These are phyloP conservation scores for Nitzschia putrida DNA, from an alignment of 108 stramenopile species.

Conservation along the genomic window DNA sequence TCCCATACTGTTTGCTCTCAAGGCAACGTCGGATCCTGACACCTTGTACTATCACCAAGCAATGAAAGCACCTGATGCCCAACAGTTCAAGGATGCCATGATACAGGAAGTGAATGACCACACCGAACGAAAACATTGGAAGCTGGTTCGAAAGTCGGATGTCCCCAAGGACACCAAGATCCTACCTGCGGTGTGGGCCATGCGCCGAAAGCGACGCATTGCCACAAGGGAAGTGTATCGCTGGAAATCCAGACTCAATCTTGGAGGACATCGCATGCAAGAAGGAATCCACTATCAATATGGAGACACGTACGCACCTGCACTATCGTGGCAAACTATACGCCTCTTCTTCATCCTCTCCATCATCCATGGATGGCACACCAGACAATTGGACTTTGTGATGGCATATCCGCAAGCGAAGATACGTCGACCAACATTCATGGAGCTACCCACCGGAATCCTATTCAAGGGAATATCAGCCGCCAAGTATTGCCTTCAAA, in stretches of 20 bases:
- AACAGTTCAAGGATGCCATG: slow-evolving; percentile 12
- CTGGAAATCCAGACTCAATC: slow-evolving; percentile 33
- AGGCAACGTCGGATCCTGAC: slow-evolving; percentile 12
- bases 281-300: slow-evolving; percentile 41
- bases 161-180: slow-evolving; percentile 41
- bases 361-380: slow-evolving; percentile 34
- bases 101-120: neutral
- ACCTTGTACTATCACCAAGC: slow-evolving; percentile 27
- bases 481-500: slow-evolving; percentile 11
- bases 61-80: slow-evolving; percentile 29
- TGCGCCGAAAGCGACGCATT: slow-evolving; percentile 48
- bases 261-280: slow-evolving; percentile 40
- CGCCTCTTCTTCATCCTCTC: slow-evolving; percentile 28
- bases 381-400: slow-evolving; percentile 48
- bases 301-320: slow-evolving; percentile 53
- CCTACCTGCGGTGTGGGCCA: slow-evolving; percentile 48
- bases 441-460: slow-evolving; percentile 52
- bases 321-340: slow-evolving; percentile 45
- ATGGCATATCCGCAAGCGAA: slow-evolving; percentile 51
- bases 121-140: neutral
- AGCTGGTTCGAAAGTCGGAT: slow-evolving; percentile 5
- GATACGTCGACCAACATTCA: slow-evolving; percentile 39
- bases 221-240: slow-evolving; percentile 31
- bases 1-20: slow-evolving; percentile 11
- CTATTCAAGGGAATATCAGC: neutral